phyloP scores from a whole-genome alignment of 768 basidiomycete species.

The Tephrocybe sp. region DNA sequence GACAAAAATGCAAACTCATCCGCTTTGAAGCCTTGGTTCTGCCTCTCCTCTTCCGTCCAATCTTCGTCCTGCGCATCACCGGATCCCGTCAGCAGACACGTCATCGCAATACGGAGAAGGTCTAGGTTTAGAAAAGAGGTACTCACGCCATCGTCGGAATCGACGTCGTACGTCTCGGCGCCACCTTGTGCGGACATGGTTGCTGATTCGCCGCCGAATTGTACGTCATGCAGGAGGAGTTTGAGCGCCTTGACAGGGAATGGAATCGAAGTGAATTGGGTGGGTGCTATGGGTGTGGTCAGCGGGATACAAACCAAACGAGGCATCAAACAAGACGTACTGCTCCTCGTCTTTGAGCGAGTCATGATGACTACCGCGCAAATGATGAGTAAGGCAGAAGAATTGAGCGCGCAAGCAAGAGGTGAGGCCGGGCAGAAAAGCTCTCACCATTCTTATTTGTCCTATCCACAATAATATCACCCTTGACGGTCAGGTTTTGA shows the following conservation, averaged over 20 bases:
- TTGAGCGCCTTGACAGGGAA: conserved; percentile 96
- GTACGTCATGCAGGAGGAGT: conserved; percentile 80
- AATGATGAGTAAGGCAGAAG: conserved; percentile 8
- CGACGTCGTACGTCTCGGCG: conserved; percentile 48
- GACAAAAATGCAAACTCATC: conserved; percentile 87
- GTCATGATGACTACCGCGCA: conserved; percentile 87
- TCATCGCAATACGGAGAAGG: conserved; percentile 4
- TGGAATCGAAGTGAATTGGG: conserved; percentile 79
- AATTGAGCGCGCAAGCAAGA: conserved; percentile 21
- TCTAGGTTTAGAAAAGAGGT: neutral
- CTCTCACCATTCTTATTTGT: conserved; percentile 79
- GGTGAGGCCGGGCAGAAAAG: neutral
- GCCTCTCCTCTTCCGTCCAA: conserved; percentile 89
- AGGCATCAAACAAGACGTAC: conserved; percentile 49
- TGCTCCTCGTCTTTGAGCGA: conserved; percentile 82
- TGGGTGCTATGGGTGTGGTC: conserved; percentile 58
- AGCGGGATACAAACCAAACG: conserved; percentile 19
- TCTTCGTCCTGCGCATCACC: conserved; percentile 64
- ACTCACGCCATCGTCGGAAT: conserved; percentile 77
- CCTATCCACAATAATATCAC: conserved; percentile 84
- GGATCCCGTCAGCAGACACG: neutral
- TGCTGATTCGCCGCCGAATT: conserved; percentile 74
- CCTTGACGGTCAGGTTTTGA: conserved; percentile 76
- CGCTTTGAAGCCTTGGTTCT: conserved; percentile 55
- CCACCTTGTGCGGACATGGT: conserved; percentile 55